Evolutionary conservation across 768 basidiomycete species (phyloP).

Genomic region (Pisolithus orientalis): DNA sequence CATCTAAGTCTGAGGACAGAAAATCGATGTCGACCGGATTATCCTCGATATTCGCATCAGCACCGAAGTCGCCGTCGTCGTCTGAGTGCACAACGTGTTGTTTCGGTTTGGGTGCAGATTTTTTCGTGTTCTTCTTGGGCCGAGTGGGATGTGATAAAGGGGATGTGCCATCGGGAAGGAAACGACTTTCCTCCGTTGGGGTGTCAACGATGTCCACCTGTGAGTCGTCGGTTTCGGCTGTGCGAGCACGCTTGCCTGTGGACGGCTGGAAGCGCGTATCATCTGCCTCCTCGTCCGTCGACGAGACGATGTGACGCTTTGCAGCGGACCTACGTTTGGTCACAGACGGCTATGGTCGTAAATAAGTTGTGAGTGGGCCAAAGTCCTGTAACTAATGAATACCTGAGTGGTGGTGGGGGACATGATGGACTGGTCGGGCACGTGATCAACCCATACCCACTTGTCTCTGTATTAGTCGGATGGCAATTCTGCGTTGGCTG

Average conservation of each 20-base stretch:
- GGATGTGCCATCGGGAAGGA: constrained; percentile 11
- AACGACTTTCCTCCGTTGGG: constrained; percentile 16
- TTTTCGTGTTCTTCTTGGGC: constrained; percentile 11
- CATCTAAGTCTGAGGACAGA: constrained; percentile 16
- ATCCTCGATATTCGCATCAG: constrained; percentile 18
- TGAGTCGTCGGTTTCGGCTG: constrained; percentile 21
- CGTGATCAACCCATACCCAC: not conserved
- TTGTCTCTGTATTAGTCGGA: constrained; percentile 1
- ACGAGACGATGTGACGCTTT: constrained; percentile 30
- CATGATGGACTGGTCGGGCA: constrained; percentile 8
- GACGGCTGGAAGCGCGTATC: constrained; percentile 54
- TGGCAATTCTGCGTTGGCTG: constrained; percentile 2
- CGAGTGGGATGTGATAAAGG: not conserved
- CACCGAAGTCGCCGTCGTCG: constrained; percentile 20
- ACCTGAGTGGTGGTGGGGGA: constrained; percentile 7
- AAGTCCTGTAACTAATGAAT: not conserved
- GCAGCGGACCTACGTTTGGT: constrained; percentile 12
- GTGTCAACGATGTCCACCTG: constrained; percentile 41
- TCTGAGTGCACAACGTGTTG: constrained; percentile 22
- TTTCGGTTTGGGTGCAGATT: constrained; percentile 9
- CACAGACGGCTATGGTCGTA: constrained; percentile 1
- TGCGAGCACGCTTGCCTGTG: constrained; percentile 20
- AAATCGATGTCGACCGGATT: constrained; percentile 20
- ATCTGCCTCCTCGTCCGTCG: constrained; percentile 32
- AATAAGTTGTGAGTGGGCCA: not conserved